Evolutionary conservation across 1,284 basidiomycete species (phyloP).

Genomic region (Termitomyces sp.): DNA sequence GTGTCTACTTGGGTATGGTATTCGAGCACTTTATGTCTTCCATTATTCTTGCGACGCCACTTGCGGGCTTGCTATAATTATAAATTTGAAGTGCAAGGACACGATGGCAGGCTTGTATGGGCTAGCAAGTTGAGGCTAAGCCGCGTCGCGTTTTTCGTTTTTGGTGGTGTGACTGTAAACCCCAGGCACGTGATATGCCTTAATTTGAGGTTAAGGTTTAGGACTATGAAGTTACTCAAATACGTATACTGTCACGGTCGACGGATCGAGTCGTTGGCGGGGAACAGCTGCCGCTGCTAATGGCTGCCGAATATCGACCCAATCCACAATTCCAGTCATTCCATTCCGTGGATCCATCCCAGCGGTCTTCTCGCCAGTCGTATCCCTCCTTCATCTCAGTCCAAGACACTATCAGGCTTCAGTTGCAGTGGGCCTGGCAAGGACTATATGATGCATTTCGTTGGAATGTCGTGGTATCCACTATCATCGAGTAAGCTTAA

Average conservation of each 20-base stretch:
- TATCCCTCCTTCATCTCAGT: slow-evolving; percentile 69
- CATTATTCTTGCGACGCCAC: not conserved
- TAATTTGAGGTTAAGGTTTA: slow-evolving; percentile 34
- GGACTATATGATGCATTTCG: slow-evolving; percentile 70
- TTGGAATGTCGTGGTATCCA: slow-evolving; percentile 59
- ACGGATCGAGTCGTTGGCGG: not conserved
- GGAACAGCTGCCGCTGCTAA: not conserved
- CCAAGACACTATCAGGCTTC: slow-evolving; percentile 53
- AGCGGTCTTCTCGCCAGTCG: slow-evolving; percentile 37
- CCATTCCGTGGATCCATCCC: slow-evolving; percentile 16
- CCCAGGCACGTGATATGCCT: slow-evolving; percentile 21
- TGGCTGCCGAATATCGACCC: slow-evolving; percentile 15
- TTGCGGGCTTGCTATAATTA: no score
- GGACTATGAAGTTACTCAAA: no score
- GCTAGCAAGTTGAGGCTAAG: no score
- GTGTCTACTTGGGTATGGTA: slow-evolving; percentile 17
- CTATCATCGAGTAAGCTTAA: slow-evolving; percentile 38
- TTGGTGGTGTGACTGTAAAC: slow-evolving; percentile 11
- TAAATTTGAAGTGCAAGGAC: no score
- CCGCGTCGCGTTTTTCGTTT: not conserved
- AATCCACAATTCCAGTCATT: slow-evolving; percentile 18
- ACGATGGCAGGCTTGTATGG: no score
- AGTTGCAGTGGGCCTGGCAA: slow-evolving; percentile 49
- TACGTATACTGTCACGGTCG: no score
- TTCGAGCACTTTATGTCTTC: not conserved